Evolutionary conservation across 768 basidiomycete species (phyloP).

Genomic region (Punctularia strigosozonata): DNA sequence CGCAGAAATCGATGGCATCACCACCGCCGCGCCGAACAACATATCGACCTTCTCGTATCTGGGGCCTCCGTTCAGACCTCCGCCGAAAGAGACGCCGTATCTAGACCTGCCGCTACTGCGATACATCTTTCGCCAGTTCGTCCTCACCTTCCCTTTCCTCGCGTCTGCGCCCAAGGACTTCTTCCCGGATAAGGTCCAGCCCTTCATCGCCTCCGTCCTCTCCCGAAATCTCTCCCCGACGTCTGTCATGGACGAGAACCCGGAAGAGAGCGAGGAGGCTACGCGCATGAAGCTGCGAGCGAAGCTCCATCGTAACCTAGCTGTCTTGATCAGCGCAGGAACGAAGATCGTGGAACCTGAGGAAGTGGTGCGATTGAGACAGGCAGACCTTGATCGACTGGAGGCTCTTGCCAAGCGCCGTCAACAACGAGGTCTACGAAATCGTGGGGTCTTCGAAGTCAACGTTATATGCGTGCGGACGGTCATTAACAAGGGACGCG

Average conservation of each 20-base stretch:
- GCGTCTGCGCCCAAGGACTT: conserved; percentile 81
- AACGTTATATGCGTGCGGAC: conserved; percentile 85
- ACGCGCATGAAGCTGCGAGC: conserved; percentile 55
- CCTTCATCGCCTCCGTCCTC: conserved; percentile 77
- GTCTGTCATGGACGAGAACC: conserved; percentile 44
- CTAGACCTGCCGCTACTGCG: conserved; percentile 81
- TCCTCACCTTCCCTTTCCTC: conserved; percentile 94
- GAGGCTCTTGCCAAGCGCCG: conserved; percentile 61
- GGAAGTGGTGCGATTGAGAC: conserved; percentile 82
- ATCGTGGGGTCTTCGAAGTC: conserved; percentile 64
- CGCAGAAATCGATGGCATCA: conserved; percentile 64
- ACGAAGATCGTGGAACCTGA: conserved; percentile 77
- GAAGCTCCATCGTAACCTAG: conserved; percentile 77
- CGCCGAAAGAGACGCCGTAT: conserved; percentile 41
- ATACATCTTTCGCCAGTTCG: conserved; percentile 85
- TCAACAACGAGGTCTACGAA: conserved; percentile 33
- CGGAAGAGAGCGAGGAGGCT: conserved; percentile 41
- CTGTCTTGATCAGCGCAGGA: conserved; percentile 71
- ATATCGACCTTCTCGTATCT: conserved; percentile 73
- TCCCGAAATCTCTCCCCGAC: conserved; percentile 64
- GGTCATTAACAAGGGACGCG: conserved; percentile 71
- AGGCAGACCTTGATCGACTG: conserved; percentile 70
- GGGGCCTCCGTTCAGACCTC: conserved; percentile 75
- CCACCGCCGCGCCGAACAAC: conserved; percentile 32
- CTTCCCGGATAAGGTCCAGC: conserved; percentile 91